Percentiles rank a stretch among this genome's conserved stretches.
phyloP scores from a whole-genome alignment of 129 eudicot species.

The Artemisia annua region DNA sequence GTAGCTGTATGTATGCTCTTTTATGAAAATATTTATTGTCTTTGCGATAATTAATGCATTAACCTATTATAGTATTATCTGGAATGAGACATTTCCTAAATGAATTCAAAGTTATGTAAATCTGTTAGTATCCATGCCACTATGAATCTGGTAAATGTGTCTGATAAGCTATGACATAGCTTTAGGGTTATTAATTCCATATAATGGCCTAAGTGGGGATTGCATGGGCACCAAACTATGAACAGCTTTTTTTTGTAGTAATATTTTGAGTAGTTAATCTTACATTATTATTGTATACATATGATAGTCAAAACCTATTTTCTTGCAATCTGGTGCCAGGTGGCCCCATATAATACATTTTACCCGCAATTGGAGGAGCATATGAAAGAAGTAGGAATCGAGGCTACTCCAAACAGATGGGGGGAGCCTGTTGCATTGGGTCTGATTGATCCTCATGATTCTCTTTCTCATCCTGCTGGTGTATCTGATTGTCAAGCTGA shows the following conservation, averaged over 20 bases:
- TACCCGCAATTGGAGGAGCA: conserved; percentile 89
- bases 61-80: neutral
- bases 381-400: conserved; percentile 85
- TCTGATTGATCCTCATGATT: conserved; percentile 97
- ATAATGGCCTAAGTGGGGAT: conserved; percentile 1
- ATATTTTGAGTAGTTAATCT: neutral
- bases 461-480: conserved; percentile 97
- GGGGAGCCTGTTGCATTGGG: conserved; percentile 88
- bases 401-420: conserved; percentile 81
- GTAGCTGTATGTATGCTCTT: neutral
- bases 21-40: neutral
- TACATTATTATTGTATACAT: neutral
- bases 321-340: conserved; percentile 34
- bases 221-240: neutral
- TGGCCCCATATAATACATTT: conserved; percentile 92
- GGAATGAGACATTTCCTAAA: neutral
- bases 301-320: neutral
- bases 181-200: neutral
- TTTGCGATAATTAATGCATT: neutral
- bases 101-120: neutral
- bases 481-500: conserved; percentile 92
- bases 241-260: neutral
- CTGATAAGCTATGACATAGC: neutral
- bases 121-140: neutral
- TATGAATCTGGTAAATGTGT: neutral